Base-by-base conservation (phyloP, 2,329 filamentous ascomycete genomes). In the Aspergillus fructus region DNA sequence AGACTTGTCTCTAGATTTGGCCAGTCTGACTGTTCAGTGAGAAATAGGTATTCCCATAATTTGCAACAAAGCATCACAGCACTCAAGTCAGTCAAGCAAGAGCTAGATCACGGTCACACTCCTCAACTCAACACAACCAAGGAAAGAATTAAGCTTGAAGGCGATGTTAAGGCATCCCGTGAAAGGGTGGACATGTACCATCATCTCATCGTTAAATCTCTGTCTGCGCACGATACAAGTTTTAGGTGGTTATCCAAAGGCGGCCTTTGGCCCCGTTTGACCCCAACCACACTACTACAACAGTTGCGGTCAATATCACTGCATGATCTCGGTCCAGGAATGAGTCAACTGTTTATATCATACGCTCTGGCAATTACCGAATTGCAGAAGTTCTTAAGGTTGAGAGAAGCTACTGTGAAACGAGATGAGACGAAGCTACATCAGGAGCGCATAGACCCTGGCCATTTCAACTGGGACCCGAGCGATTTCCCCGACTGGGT, bases 401-500 rank as follows among this genome's bases (percentile, higher is more conserved):
- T 84, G 1, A 60, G 71, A 33, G 72, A 77, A 53, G 74, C 77
- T 0, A 51, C 59, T 2, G 47, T 60, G 13, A 75, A 75, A 47
- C 1, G 21, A 0, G 70, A 74, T 21, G 8, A 59, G 0, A 66
- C 74, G 13, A 67, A 71, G 49, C 37, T 79, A 2, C 27, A 62
- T 0, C 73, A 82, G 4, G 83, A 87, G 58, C 62, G 69, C 12
- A 56, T 55, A 0, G 83, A 82, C 49, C 33, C 39, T 0, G 85
- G 83, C 0, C 86, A 89, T 63, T 66, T 64, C 0, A 83, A 85
- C 30, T 89, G 86, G 86, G 65, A 75, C 2, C 81, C 84, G 0
- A n/a, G 67, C 0, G 71, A 83, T 0, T 68, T 80, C 33, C 77
- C 85, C 0, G 87, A 90, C 63, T 89, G 86, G 83, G 68, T 90